A percentile compares a stretch with the other conserved stretches of the same genome.
These are phyloP conservation scores for Jaenimonas drosophilae DNA, from an alignment of 208 protist species.

Conservation along the genomic window DNA sequence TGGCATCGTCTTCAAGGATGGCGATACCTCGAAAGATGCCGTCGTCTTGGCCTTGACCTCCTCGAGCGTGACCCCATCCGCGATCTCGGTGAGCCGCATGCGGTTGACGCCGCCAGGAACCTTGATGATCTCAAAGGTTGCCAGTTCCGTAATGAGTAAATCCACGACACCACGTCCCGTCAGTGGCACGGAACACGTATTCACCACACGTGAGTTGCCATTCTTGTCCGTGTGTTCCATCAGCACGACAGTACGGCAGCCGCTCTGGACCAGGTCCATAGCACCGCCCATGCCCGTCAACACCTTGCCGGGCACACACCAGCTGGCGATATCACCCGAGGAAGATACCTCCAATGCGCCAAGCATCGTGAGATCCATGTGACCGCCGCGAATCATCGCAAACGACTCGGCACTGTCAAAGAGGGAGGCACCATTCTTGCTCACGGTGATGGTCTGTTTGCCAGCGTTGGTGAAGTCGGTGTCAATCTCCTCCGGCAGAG, in stretches of 20 bases:
- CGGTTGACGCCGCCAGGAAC: constrained; percentile 17
- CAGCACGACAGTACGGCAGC: constrained; percentile 85
- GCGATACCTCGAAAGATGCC: constrained; percentile 26
- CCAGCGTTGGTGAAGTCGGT: constrained; percentile 92
- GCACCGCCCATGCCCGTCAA: constrained; percentile 95
- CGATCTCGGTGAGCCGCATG: constrained; percentile 74
- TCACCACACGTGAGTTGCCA: constrained; percentile 76
- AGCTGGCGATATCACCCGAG: constrained; percentile 93
- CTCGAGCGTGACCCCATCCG: constrained; percentile 71
- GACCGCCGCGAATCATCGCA: constrained; percentile 91
- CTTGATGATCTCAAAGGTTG: constrained; percentile 89
- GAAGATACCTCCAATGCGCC: constrained; percentile 87
- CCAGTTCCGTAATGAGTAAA: constrained; percentile 92
- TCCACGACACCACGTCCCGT: constrained; percentile 78
- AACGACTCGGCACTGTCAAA: constrained; percentile 72
- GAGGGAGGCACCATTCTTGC: background rate
- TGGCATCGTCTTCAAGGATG: too few relatives aligned
- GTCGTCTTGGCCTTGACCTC: constrained; percentile 51
- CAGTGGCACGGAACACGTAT: constrained; percentile 74
- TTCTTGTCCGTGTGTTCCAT: constrained; percentile 91
- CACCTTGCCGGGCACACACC: constrained; percentile 94
- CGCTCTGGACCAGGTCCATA: constrained; percentile 87
- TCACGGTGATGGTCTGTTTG: constrained; percentile 87
- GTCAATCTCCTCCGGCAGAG: constrained; percentile 56
- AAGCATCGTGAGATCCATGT: constrained; percentile 91